Evolutionary conservation across 202 grass and related monocot genomes (phyloP).

Genomic region (Saccharum hybrid): DNA sequence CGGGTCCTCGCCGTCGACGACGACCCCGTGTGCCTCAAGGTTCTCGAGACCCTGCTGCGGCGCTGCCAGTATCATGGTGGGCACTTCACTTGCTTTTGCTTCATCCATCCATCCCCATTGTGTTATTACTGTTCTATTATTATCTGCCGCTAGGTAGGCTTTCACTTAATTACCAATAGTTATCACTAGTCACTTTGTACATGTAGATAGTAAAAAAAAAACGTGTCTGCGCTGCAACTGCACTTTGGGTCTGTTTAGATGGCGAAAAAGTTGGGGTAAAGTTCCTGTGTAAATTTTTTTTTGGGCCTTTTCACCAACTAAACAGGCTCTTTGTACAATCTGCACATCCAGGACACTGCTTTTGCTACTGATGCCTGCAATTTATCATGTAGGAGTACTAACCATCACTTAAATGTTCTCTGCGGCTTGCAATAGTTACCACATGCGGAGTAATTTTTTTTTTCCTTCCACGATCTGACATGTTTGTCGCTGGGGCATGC

Average conservation of each 20-base stretch:
- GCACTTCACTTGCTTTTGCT: neutral
- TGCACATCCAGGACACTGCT: neutral
- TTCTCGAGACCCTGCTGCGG: slow-evolving; percentile 70
- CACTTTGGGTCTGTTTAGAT: no score
- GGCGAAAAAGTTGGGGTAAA: no score
- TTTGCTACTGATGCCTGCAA: neutral
- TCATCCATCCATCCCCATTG: slow-evolving; percentile 9
- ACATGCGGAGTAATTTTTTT: slow-evolving; percentile 29
- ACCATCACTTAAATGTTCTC: slow-evolving; percentile 33
- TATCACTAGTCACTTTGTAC: neutral
- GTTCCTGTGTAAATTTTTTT: no score
- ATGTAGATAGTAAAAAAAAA: neutral
- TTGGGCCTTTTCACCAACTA: no score
- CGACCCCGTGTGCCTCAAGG: slow-evolving; percentile 83
- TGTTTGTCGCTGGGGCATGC: neutral
- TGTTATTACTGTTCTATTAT: neutral
- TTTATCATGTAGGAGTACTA: no score
- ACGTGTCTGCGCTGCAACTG: neutral
- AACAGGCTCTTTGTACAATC: no score
- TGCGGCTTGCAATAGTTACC: neutral
- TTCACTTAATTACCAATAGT: neutral
- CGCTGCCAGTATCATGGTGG: slow-evolving; percentile 83
- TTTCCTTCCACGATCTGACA: slow-evolving; percentile 22
- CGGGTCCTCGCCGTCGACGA: slow-evolving; percentile 94
- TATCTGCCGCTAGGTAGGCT: neutral